A percentile compares a stretch with the other conserved stretches of the same genome.
Evolutionary conservation across 129 eudicot species (phyloP).

Genomic region (Flaveria brownii): DNA sequence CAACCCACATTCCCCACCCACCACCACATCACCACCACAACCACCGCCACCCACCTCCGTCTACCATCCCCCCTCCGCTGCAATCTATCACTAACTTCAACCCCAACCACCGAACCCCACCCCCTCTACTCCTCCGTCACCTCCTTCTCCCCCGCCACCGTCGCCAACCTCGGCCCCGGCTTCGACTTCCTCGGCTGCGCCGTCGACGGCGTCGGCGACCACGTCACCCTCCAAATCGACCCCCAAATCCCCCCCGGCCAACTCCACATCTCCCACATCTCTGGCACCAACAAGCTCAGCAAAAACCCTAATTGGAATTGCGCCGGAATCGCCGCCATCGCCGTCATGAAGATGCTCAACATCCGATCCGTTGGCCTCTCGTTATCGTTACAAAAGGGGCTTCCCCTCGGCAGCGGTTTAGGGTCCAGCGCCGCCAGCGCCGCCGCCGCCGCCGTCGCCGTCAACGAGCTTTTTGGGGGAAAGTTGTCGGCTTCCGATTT

Average conservation of each 20-base stretch:
- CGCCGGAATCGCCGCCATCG: conserved; percentile 86
- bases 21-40: not conserved
- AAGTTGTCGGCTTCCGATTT: not conserved
- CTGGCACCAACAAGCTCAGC: conserved; percentile 53
- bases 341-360: conserved; percentile 40
- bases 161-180: conserved; percentile 72
- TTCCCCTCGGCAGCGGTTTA: conserved; percentile 82
- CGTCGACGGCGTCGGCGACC: conserved; percentile 3
- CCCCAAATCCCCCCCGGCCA: conserved; percentile 56
- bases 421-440: conserved; percentile 98
- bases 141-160: conserved; percentile 59
- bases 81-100: conserved; percentile 39
- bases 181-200: not conserved
- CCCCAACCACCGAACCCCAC: conserved; percentile 51
- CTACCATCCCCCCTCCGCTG: conserved; percentile 26
- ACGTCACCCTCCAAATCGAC: not conserved
- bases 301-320: conserved; percentile 68
- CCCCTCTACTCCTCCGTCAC: conserved; percentile 1
- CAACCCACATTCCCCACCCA: conserved; percentile 14
- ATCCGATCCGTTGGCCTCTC: conserved; percentile 25
- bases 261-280: conserved; percentile 58
- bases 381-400: conserved; percentile 26
- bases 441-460: conserved; percentile 90
- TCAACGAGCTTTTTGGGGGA: conserved; percentile 41
- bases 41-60: conserved; percentile 4